phyloP scores from a whole-genome alignment of 352 stramenopile genomes.

The Globisporangium megalacanthum region DNA sequence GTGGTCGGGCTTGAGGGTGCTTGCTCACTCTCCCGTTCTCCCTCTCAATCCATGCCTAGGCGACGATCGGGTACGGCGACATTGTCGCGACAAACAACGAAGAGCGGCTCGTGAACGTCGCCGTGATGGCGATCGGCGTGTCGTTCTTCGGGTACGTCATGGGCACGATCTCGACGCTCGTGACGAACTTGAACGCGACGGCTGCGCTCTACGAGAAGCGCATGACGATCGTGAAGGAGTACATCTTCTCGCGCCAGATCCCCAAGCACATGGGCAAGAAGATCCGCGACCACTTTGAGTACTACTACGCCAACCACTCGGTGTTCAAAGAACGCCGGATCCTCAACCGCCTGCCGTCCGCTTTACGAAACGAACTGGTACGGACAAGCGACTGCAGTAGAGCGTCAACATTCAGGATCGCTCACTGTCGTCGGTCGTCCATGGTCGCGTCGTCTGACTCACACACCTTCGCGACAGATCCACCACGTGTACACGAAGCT shows the following conservation, averaged over 20 bases:
- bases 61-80: slow-evolving; percentile 78
- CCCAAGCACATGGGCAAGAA: slow-evolving; percentile 69
- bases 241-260: slow-evolving; percentile 75
- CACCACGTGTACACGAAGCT: slow-evolving; percentile 69
- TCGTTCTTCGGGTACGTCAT: slow-evolving; percentile 87
- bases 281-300: slow-evolving; percentile 76
- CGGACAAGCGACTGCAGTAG: not conserved
- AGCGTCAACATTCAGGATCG: not conserved
- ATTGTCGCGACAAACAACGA: slow-evolving; percentile 65
- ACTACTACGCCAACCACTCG: slow-evolving; percentile 81
- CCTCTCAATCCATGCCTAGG: slow-evolving; percentile 13
- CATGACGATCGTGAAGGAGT: slow-evolving; percentile 83
- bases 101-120: slow-evolving; percentile 67
- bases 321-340: slow-evolving; percentile 77
- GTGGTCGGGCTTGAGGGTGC: not conserved
- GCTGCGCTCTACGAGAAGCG: slow-evolving; percentile 70
- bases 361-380: slow-evolving; percentile 81
- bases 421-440: not conserved
- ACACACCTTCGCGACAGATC: slow-evolving; percentile 29
- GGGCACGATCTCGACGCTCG: slow-evolving; percentile 73
- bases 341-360: slow-evolving; percentile 55
- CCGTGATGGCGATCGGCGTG: slow-evolving; percentile 76
- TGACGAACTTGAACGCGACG: slow-evolving; percentile 75
- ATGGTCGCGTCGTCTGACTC: not conserved
- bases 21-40: not conserved